Conservation (phyloP, 306 rosid genomes). For the Senna tora region DNA sequence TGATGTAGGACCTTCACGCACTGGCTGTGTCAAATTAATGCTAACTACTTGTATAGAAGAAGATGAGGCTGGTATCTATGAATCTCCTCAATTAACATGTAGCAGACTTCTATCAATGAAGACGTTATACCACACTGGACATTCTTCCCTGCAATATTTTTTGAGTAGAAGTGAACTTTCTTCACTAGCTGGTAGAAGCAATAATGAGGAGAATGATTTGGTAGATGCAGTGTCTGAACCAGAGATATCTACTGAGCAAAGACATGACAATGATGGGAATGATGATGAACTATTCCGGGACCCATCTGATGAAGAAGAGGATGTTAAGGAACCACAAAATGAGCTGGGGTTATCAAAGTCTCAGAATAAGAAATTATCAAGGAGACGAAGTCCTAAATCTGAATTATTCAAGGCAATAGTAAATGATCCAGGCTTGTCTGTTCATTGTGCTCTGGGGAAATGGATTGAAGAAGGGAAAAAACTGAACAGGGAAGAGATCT, state of each 20-base stretch:
- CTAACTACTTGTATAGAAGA: slow-evolving; percentile 33
- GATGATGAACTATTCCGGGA: too few relatives aligned
- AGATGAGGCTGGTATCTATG: slow-evolving; percentile 23
- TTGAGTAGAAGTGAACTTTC: slow-evolving; percentile 55
- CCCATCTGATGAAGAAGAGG: too few relatives aligned
- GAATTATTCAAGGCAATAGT: slow-evolving; percentile 54
- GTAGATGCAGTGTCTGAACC: slow-evolving; percentile 55
- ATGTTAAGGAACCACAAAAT: slow-evolving; percentile 42
- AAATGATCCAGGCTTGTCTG: slow-evolving; percentile 46
- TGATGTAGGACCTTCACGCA: not conserved
- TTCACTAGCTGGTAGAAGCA: slow-evolving; percentile 70
- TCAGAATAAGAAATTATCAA: slow-evolving; percentile 40
- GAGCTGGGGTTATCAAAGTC: slow-evolving; percentile 53
- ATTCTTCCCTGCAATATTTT: slow-evolving; percentile 37
- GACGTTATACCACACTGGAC: slow-evolving; percentile 33
- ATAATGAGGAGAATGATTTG: slow-evolving; percentile 54
- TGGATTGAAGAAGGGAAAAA: slow-evolving; percentile 75
- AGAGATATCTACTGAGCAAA: slow-evolving; percentile 26
- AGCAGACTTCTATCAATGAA: slow-evolving; percentile 26
- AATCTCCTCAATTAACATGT: slow-evolving; percentile 33
- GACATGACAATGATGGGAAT: too few relatives aligned
- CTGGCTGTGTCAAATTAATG: slow-evolving; percentile 41
- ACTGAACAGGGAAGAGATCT: slow-evolving; percentile 51
- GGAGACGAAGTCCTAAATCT: slow-evolving; percentile 29
- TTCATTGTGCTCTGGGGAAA: slow-evolving; percentile 58